Evolutionary conservation across 768 basidiomycete species (phyloP), one percentile per base, ranked within the genome.

Genomic region (Solioccasus polychromus): DNA sequence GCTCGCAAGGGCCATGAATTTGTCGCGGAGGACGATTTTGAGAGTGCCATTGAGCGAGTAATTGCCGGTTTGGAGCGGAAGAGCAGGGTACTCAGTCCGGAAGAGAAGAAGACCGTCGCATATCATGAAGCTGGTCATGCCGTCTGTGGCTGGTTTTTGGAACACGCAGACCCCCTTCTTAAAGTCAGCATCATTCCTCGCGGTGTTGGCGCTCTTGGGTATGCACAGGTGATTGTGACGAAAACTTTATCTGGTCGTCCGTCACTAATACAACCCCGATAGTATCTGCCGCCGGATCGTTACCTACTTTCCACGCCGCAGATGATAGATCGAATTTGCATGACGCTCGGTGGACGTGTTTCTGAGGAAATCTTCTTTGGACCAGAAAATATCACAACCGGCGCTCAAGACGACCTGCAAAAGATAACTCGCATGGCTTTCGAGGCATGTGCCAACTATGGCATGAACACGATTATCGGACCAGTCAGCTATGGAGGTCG

Each of bases 91-190:
- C 73, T 99, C 35, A 93, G 89, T 58, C 77, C 83, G 19, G 92
- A 96, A 57, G 96, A 99, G 77, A 99, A 99, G 83, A 94, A 85
- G 71, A 97, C 89, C 0, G 94, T 98, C 34, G 96, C 96, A 8
- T 97, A 98, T 65, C 96, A 99, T 61, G 96, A 99, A 74, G 96
- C 96, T 19, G 96, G 96, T 5, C 96, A 99, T 67, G 96, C 96
- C 18, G 85, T 98, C 35, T 94, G 91, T 60, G 96, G 96, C 4
- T 99, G 96, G 96, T 97, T 89, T 77, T 72, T 99, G 55, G 92
- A 98, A 68, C 91, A 94, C 53, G 96, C 96, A 35, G 93, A 98
- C 62, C 95, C 95, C 29, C 70, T 98, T 38, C 79, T 97, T 52
- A 97, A 99, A 69, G 96, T 99, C 47, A 94, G 90, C 68, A 99